Base-by-base conservation (phyloP, 2,329 filamentous ascomycete species). In the Aureobasidium vineae region DNA sequence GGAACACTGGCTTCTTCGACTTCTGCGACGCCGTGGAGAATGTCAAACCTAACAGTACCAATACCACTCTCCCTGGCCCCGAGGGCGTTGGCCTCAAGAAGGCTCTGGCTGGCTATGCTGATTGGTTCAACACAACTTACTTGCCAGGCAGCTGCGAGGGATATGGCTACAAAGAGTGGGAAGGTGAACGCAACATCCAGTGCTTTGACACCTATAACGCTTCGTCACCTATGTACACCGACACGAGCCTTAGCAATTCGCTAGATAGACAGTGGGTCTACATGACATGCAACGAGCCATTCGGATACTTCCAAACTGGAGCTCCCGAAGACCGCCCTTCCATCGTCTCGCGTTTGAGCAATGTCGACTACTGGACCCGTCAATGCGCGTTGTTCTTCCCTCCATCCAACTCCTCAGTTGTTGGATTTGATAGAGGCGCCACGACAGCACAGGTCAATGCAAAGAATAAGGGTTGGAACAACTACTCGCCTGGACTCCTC, bases 251-350 rank as follows among this genome's bases (percentile, higher is more conserved):
- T 5, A 69, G 69, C 57, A 87, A 87, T 72, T 64, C 71, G 0
- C 70, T 77, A 40, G 79, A 84, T 69, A 76, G 84, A 0, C 83
- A 86, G 68, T 88, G 85, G 85, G 73, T 78, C 8, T 88, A 86
- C 85, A 80, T 87, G 75, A 78, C 81, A 1, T 88, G 86, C 78
- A 88, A 88, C 72, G 84, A 88, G 73, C 85, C 86, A n/a, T 82
- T 85, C 66, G 82, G 77, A 65, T 85, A 81, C 74, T 87, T 82
- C 80, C 83, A 86, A 72, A 80, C 81, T 68, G 82, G 82, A 23
- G 83, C 84, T 7, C 84, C 85, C 0, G 54, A 71, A 4, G 74
- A 72, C 65, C 73, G 71, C 0, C 75, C 80, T 3, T 79, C 77
- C n/a, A 78, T 87, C 50, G 81, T 85, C 63, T 85, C 83, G 19